Evolutionary conservation across 257 asterid genomes (phyloP).

Genomic region (Leonotis leonurus): DNA sequence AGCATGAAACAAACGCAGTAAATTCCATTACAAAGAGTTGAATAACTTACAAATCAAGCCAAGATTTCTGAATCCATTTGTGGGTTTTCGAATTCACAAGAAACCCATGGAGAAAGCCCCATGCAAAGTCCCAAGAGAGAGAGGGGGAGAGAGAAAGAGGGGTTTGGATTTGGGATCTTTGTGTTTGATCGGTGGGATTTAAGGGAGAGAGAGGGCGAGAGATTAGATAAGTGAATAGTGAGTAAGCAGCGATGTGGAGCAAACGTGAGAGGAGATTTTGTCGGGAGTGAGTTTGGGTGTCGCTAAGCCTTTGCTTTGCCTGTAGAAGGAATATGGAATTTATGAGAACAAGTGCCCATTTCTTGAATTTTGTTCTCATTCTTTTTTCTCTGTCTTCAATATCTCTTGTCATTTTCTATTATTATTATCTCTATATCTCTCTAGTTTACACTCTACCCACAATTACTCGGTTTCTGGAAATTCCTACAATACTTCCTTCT

Average conservation of each 20-base stretch:
- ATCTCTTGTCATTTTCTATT: slow-evolving; percentile 40
- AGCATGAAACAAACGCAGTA: neutral
- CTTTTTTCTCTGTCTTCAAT: slow-evolving; percentile 26
- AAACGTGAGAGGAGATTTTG: slow-evolving; percentile 46
- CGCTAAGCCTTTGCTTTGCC: too few relatives aligned
- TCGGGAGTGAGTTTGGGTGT: slow-evolving; percentile 46
- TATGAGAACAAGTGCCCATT: slow-evolving; percentile 59
- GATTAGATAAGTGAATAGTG: neutral
- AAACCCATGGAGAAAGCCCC: too few relatives aligned
- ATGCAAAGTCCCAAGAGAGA: slow-evolving; percentile 12
- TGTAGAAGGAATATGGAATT: slow-evolving; percentile 69
- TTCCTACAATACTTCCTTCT: too few relatives aligned
- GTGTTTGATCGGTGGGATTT: slow-evolving; percentile 11
- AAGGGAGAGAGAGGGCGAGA: slow-evolving; percentile 14
- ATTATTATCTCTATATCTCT: slow-evolving; percentile 7
- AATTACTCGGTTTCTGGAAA: too few relatives aligned
- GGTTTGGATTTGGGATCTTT: too few relatives aligned
- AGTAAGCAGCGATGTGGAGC: slow-evolving; percentile 47
- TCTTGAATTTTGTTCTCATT: too few relatives aligned
- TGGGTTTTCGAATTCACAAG: slow-evolving; percentile 25
- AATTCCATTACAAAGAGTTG: neutral
- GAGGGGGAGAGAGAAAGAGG: slow-evolving; percentile 1
- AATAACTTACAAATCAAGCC: slow-evolving; percentile 36
- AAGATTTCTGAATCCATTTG: slow-evolving; percentile 19
- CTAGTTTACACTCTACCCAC: too few relatives aligned